Percentiles rank a stretch among this genome's conserved stretches.
Evolutionary conservation across 2,329 filamentous ascomycete genomes (phyloP).

Genomic region (Ophiostoma perfectum): DNA sequence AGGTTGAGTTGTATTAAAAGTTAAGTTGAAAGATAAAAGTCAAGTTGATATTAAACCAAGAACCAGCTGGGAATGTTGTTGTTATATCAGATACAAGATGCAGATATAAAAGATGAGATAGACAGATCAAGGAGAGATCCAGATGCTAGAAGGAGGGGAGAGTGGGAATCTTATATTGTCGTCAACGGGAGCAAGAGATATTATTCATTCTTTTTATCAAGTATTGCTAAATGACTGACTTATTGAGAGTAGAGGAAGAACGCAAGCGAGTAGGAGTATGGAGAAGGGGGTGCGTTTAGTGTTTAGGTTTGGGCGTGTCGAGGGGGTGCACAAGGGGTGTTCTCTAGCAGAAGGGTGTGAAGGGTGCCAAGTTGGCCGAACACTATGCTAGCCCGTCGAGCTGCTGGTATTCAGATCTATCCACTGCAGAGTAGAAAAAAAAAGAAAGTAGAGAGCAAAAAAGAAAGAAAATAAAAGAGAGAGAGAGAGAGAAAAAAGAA

Average conservation of each 20-base stretch:
- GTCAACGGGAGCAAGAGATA: neutral
- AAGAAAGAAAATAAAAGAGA: neutral
- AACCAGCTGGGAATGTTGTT: constrained; percentile 32
- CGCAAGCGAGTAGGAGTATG: constrained; percentile 10
- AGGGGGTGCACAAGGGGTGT: neutral
- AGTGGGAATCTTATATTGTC: constrained; percentile 13
- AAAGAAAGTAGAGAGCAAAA: neutral
- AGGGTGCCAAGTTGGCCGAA: neutral
- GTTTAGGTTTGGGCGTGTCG: neutral
- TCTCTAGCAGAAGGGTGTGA: neutral
- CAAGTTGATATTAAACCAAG: constrained; percentile 31
- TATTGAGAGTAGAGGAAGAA: neutral
- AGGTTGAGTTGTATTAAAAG: neutral
- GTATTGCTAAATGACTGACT: neutral
- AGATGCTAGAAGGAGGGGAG: constrained; percentile 2
- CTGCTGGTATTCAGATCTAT: constrained; percentile 13
- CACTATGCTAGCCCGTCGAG: neutral
- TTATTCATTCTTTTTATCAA: neutral
- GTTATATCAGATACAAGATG: constrained; percentile 22
- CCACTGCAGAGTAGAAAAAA: constrained; percentile 14
- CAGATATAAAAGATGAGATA: constrained; percentile 14
- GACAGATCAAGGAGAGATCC: constrained; percentile 12
- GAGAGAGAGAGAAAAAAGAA: constrained; percentile 22
- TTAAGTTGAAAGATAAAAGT: neutral
- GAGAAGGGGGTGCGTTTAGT: constrained; percentile 1